phyloP scores from a whole-genome alignment of 371 early-diverging fungal genomes.

The Fennellomyces sp. region DNA sequence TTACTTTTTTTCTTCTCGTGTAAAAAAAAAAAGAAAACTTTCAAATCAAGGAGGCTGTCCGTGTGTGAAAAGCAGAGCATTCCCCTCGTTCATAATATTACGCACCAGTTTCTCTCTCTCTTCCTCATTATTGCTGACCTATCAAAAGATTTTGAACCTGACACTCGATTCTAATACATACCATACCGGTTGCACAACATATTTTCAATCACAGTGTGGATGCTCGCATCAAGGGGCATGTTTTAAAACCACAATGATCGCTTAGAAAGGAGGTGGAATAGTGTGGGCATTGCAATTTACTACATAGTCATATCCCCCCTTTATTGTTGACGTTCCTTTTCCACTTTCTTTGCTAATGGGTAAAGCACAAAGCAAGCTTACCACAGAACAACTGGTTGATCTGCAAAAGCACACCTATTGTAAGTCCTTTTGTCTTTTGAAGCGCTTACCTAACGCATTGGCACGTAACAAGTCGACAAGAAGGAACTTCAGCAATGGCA shows the following conservation, averaged over 20 bases:
- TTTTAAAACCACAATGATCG: too few relatives aligned
- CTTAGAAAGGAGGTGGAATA: too few relatives aligned
- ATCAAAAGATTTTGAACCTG: too few relatives aligned
- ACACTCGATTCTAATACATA: too few relatives aligned
- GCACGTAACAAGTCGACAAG: constrained; percentile 94
- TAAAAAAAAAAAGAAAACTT: too few relatives aligned
- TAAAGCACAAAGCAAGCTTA: constrained; percentile 83
- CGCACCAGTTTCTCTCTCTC: not conserved
- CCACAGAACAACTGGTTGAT: constrained; percentile 79
- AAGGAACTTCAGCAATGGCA: constrained; percentile 96
- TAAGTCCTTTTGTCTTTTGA: constrained; percentile 43
- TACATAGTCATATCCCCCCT: too few relatives aligned
- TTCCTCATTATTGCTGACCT: too few relatives aligned
- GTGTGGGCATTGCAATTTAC: too few relatives aligned
- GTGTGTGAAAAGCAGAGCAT: too few relatives aligned
- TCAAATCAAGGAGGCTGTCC: not conserved
- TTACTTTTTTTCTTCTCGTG: constrained; percentile 3
- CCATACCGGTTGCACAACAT: too few relatives aligned
- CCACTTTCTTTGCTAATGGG: constrained; percentile 62
- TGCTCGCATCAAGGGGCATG: too few relatives aligned
- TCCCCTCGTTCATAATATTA: not conserved
- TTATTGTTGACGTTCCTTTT: not conserved
- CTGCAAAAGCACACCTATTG: constrained; percentile 83
- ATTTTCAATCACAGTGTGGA: too few relatives aligned
- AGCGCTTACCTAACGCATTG: not conserved